These are phyloP conservation scores for Trichosanthes truncata DNA, from an alignment of 306 rosid species.

Conservation along the genomic window DNA sequence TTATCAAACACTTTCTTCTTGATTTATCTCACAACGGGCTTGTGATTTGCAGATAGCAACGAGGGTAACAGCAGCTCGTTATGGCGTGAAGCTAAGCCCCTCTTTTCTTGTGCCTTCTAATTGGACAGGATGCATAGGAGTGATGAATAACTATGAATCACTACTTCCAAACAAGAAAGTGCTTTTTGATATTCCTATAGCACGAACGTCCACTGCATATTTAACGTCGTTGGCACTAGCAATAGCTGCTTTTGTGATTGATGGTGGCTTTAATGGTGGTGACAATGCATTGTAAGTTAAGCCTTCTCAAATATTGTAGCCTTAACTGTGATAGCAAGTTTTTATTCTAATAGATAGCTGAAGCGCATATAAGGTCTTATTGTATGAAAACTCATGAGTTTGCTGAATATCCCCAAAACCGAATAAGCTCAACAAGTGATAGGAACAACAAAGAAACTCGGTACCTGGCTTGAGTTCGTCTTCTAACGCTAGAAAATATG, in stretches of 20 bases:
- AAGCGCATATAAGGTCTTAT: background rate
- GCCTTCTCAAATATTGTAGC: background rate
- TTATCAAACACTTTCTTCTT: background rate
- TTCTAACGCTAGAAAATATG: background rate
- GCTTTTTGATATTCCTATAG: conserved; percentile 82
- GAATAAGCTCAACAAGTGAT: background rate
- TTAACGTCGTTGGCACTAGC: conserved; percentile 73
- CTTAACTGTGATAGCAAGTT: background rate
- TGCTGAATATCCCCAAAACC: background rate
- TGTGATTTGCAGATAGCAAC: conserved; percentile 58
- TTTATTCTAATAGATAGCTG: background rate
- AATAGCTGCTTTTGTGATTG: conserved; percentile 67
- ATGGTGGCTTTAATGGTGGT: conserved; percentile 92
- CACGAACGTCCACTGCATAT: conserved; percentile 80
- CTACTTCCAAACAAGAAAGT: conserved; percentile 80
- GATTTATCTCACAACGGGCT: background rate
- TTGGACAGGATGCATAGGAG: conserved; percentile 95
- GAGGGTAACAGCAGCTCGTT: conserved; percentile 74
- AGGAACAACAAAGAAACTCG: background rate
- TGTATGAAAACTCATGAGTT: background rate
- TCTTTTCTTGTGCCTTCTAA: conserved; percentile 86
- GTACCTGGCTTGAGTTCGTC: background rate
- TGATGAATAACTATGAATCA: conserved; percentile 84
- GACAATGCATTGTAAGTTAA: conserved; percentile 75
- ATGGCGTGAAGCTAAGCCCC: conserved; percentile 86